Evolutionary conservation across 176 grass and related monocot species (phyloP), one percentile per base, ranked within the genome.

Genomic region (Hyparrhenia diplandra): DNA sequence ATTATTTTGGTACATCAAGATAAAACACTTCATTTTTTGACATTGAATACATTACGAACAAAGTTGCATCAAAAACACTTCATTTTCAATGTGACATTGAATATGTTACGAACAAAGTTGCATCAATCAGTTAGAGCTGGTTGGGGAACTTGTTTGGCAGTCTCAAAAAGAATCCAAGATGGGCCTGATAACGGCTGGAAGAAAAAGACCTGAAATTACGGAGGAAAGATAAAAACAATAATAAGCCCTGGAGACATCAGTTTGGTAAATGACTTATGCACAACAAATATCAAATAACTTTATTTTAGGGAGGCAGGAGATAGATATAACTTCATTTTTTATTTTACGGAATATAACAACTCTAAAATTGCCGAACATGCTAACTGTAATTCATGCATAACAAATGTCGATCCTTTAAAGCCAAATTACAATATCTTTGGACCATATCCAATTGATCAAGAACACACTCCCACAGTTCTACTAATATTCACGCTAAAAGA

Each of bases 131-230:
- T 80, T 51, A 89, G 63, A 89, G 86, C 78, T 61, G 88, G 85
- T 47, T 79, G 90, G 25, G 86, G 88, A 54, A 83, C 90, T 87
- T 87, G 85, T 69, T 93, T 85, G 58, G 88, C 88, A 64, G 68
- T 89, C 64, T 88, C 83, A 51, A 93, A 93, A 91, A 39, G 90
- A 97, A 83, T 93, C 90, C 88, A 97, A 85, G 11, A 89, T 84
- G 55, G 90, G 94, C 83, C 90, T 91, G 64, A 91, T 88, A 70
- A 93, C 88, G 12, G 88, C 90, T 51, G 94, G 94, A 85, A 97
- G 90, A 63, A 93, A 89, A 76, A 93, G 68, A 75, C 90, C 94
- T 97, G 80, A 74, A 81, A 83, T 77, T 6, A 67, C n/a, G 74
- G 24, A 27, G 5, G 55, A 78, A 73, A 74, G 62, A 52, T 23